These are phyloP conservation scores for Platanus orientalis DNA, from an alignment of 164 flowering plant species.

Conservation along the genomic window DNA sequence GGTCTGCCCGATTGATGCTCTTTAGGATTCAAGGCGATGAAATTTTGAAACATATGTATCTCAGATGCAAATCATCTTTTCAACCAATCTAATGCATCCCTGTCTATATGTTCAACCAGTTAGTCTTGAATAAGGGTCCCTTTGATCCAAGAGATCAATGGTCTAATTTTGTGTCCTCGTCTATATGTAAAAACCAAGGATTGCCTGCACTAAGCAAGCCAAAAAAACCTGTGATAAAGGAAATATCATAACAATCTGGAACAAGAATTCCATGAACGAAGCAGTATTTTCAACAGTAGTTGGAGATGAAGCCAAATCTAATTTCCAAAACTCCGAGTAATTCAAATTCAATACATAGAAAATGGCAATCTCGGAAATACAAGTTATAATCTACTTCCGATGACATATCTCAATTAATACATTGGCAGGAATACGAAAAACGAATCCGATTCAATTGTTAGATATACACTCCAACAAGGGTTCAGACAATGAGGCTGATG, in stretches of 20 bases:
- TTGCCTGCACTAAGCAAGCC: too few species aligned
- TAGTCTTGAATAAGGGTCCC: too few species aligned
- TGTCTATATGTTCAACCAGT: too few species aligned
- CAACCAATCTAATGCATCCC: too few species aligned
- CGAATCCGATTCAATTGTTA: neutral
- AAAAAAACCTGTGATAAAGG: neutral
- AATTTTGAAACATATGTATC: too few species aligned
- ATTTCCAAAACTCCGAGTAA: neutral
- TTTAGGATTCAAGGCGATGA: too few species aligned
- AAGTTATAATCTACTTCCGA: neutral
- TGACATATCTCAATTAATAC: neutral
- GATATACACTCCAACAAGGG: neutral
- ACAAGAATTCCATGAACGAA: neutral
- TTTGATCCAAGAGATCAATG: too few species aligned
- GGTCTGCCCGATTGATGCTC: too few species aligned
- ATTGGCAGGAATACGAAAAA: neutral
- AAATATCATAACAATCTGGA: neutral
- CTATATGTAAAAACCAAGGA: too few species aligned
- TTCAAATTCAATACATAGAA: neutral
- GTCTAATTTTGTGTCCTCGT: too few species aligned
- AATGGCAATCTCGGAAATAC: neutral
- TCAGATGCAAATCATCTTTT: too few species aligned
- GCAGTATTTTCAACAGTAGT: neutral
- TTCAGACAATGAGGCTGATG: neutral
- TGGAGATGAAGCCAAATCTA: neutral